Evolutionary conservation across 1,284 basidiomycete genomes (phyloP), one percentile per base, ranked within the genome.

Genomic region (Erythrobasidium hasegawianum): DNA sequence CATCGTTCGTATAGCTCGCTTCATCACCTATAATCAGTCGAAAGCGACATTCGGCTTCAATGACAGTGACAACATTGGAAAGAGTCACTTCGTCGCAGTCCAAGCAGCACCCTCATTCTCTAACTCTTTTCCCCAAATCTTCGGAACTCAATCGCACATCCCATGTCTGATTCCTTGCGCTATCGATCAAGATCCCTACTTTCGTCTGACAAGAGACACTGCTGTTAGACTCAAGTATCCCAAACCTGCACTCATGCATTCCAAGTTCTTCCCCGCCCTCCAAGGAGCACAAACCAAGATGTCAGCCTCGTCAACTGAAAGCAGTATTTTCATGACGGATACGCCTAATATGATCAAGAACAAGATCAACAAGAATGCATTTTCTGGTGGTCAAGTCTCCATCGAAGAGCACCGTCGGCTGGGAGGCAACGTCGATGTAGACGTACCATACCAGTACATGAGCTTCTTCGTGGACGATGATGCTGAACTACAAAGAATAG

Each of bases 261-360:
- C 93, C 66, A 96, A 95, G 76, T 99, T 99, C 83, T 96, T 99
- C 81, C 96, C 96, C 4, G 94, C 96, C 1, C 82, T 99, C 14
- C 95, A 97, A 80, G 96, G 96, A 45, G 89, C 93, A 4, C 91
- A 96, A 78, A 96, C 92, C 45, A 99, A 99, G 81, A 99, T 99
- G 96, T 94, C 90, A 75, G 95, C 95, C 2, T 92, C 89, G 57
- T 88, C 94, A 77, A 82, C 86, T 39, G 94, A 90, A 78, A 88
- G 86, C 69, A 88, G 88, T 72, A 95, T 98, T 72, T 97, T 84
- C 79, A 97, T 99, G 94, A 91, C 84, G 57, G 96, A 99, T 77
- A 91, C 88, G 62, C 82, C 87, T 16, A 87, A 86, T 71, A 89
- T 94, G 79, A 97, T 98, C 81, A 96, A 97, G 82, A 97, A 93